phyloP scores from a whole-genome alignment of 805 yeast species.

The Zygoascus biomembranicola region DNA sequence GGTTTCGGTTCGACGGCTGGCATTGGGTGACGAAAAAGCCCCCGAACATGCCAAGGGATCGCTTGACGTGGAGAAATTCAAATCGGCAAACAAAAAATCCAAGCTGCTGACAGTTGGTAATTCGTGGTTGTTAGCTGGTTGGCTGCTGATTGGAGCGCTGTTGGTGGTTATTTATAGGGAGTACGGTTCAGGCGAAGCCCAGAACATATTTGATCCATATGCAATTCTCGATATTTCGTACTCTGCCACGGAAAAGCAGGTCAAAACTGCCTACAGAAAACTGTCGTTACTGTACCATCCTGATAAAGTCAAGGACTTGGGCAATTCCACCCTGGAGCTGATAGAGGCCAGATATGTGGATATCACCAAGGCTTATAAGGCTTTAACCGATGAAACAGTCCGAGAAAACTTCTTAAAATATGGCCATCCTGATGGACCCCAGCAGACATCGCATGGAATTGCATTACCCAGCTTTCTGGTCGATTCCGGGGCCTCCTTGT shows the following conservation, averaged over 20 bases:
- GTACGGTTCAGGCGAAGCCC: conserved; percentile 26
- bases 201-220: conserved; percentile 74
- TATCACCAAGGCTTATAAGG: conserved; percentile 87
- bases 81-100: conserved; percentile 20
- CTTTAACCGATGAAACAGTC: conserved; percentile 83
- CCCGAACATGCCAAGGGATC: background rate
- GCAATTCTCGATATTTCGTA: conserved; percentile 67
- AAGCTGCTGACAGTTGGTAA: conserved; percentile 27
- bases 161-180: conserved; percentile 29
- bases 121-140: conserved; percentile 42
- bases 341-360: conserved; percentile 72
- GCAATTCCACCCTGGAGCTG: conserved; percentile 47
- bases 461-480: conserved; percentile 89
- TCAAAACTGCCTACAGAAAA: conserved; percentile 78
- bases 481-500: conserved; percentile 66
- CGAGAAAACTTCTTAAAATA: conserved; percentile 74
- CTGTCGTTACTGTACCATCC: conserved; percentile 88
- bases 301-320: conserved; percentile 64
- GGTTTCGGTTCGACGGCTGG: conserved; percentile 10
- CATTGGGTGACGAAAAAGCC: conserved; percentile 6
- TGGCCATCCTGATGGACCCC: conserved; percentile 99
- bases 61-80: conserved; percentile 16
- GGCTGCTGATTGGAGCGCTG: conserved; percentile 46
- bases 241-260: conserved; percentile 63
- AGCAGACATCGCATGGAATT: conserved; percentile 81